phyloP scores from a whole-genome alignment of 1,284 basidiomycete genomes.

The Pisolithus thermaeus region DNA sequence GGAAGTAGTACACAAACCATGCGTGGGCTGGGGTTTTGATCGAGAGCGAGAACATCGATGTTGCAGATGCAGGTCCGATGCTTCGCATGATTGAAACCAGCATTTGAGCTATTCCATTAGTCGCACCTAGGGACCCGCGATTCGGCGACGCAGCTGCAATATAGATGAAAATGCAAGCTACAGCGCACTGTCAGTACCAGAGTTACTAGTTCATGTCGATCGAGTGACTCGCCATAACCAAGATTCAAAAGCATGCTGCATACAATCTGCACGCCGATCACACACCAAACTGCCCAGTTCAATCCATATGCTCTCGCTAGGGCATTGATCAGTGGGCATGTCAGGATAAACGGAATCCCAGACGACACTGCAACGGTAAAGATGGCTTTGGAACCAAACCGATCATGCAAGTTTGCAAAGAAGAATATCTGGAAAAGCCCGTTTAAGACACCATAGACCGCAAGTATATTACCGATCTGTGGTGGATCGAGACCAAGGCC shows the following conservation, averaged over 20 bases:
- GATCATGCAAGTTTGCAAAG: conserved; percentile 55
- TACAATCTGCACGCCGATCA: conserved; percentile 45
- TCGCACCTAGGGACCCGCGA: conserved; percentile 63
- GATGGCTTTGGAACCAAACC: conserved; percentile 53
- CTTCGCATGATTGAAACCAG: conserved; percentile 57
- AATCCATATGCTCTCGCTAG: conserved; percentile 43
- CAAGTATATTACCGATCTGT: conserved; percentile 57
- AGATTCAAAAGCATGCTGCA: conserved; percentile 46
- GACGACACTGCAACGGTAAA: conserved; percentile 47
- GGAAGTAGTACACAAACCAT: conserved; percentile 54
- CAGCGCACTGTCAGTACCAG: conserved; percentile 2
- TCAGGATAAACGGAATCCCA: conserved; percentile 43
- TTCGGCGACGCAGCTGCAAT: conserved; percentile 57
- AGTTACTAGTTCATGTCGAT: neutral
- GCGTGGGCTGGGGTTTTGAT: conserved; percentile 54
- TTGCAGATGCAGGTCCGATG: conserved; percentile 65
- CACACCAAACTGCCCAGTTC: conserved; percentile 38
- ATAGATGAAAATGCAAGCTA: conserved; percentile 27
- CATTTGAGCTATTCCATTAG: conserved; percentile 69
- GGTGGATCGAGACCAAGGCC: conserved; percentile 62
- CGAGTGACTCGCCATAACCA: conserved; percentile 46
- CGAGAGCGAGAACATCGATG: conserved; percentile 65
- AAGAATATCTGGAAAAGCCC: conserved; percentile 60
- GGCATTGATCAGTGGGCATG: conserved; percentile 55
- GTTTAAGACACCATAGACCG: conserved; percentile 53